Base-by-base conservation (phyloP, 2,329 filamentous ascomycete species). In the Colletotrichum horii region DNA sequence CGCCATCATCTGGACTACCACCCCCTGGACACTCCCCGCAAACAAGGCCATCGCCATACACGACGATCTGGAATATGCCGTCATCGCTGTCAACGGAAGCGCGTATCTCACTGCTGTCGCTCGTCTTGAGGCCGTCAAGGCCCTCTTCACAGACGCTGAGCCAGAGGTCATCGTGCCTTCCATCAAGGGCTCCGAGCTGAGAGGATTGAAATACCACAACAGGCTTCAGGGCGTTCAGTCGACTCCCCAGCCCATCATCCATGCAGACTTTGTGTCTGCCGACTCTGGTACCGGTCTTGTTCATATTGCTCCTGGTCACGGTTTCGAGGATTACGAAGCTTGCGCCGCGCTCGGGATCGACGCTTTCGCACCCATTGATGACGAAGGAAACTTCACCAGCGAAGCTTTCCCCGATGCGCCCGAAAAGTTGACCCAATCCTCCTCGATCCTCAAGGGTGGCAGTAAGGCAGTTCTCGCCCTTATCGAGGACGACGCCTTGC, bases 1-100 rank as follows among this genome's bases (percentile, higher is more conserved):
- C 82, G 95, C 94, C n/a, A 90, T 97, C n/a, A 95, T 98, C 67
- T 99, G 97, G 97, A 99, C 97, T 3, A 99, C 97, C 0, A 99
- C 97, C 1, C 97, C 97, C 0, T 99, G 97, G 97, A 99, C 97
- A 0, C 87, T 99, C 7, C 96, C 97, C 1, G 96, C 96, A 3
- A 99, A 99, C 83, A 92, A 92, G 81, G 96, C 95, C 1, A 96
- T 99, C 82, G 96, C 95, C 4, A 90, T 98, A 43, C 92, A 95
- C 79, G 87, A 91, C 8, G 92, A 94, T 52, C 85, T 98, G 76
- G 87, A 92, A 58, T 99, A 98, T 82, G 88, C 89, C 6, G 84
- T 98, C 24, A 86, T 97, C 48, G 86, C 89, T 70, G 87, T 90
- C 2, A 87, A 87, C 1, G 83, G 83, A 0, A 88, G 92, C 78